phyloP scores from a whole-genome alignment of 169 alveolate genomes.

The Cryptosporidium ubiquitum region DNA sequence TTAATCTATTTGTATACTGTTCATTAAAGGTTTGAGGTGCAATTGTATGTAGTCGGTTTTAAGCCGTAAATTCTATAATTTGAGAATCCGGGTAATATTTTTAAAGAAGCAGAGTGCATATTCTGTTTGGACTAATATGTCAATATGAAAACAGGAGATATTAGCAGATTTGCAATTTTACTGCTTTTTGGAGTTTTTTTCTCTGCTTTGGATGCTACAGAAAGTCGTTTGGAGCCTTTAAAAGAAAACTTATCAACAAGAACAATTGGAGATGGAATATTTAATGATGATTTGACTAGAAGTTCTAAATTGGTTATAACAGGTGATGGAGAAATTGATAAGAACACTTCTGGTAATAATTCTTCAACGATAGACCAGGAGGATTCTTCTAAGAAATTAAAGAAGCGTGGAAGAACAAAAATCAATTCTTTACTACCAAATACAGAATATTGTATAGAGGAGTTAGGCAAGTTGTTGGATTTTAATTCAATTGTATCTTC shows the following conservation, averaged over 20 bases:
- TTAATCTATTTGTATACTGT: too few species aligned
- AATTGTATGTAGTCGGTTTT: background rate
- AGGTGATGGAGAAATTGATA: background rate
- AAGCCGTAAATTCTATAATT: background rate
- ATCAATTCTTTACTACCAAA: conserved; percentile 3
- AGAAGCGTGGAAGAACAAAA: background rate
- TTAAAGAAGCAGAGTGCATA: background rate
- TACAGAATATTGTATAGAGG: conserved; percentile 36
- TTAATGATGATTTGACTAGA: background rate
- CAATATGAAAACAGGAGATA: background rate
- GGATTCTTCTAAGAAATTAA: background rate
- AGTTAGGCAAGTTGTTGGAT: conserved; percentile 48
- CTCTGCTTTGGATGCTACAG: background rate
- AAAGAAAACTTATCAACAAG: background rate
- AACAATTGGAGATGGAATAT: too few species aligned
- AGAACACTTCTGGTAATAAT: background rate
- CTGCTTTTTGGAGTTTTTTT: background rate
- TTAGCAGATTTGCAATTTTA: background rate
- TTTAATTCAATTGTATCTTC: conserved; percentile 51
- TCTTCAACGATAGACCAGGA: background rate
- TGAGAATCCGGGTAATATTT: background rate
- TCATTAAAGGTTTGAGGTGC: background rate
- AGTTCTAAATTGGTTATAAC: background rate
- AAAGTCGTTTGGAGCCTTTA: background rate
- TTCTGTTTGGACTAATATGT: background rate